Base-by-base conservation (phyloP, 1,284 basidiomycete species). In the Apiotrichum akiyoshidainum region DNA sequence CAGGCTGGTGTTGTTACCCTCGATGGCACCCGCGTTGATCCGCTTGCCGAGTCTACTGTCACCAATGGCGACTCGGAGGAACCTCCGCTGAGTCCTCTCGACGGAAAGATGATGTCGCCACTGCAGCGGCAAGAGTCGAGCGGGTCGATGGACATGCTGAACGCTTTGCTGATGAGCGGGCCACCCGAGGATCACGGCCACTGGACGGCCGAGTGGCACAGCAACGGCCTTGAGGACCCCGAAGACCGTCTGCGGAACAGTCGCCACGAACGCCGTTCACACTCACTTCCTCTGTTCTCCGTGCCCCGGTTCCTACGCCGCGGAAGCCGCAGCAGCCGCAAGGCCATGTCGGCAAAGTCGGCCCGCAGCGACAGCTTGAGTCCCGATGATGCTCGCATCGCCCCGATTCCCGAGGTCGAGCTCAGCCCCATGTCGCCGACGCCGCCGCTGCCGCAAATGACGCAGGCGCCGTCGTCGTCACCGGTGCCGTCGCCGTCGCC, bases 131-230 rank as follows among this genome's bases (percentile, higher is more conserved):
- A 49, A 6, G 56, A 57, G 31, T 55, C 53, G 5, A 42, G 39
- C 39, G 40, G 26, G 2, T 54, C 52, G 13, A 54, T 63, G 55
- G 62, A 60, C 51, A 52, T 63, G 39, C 50, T 63, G 39, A 52
- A 57, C 39, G 58, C 56, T 5, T 45, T 60, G 10, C 60, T 60
- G 19, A 52, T 46, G 14, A 44, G 46, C 16, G 59, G 58, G n/a
- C 62, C 58, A 7, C 56, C 54, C 8, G 48, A 55, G 22, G 42
- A 57, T 44, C 33, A 46, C n/a, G 51, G 47, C 17, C 49, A 57
- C 50, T 51, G 48, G 55, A 50, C 49, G 5, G 49, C 37, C 17
- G 44, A 40, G 8, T 41, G 37, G 42, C 22, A 46, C 48, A 50
- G 48, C 34, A 21, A 22, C 9, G 48, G 48, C 4, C 46, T 35